phyloP scores from a whole-genome alignment of 2,329 filamentous ascomycete genomes.

The Fusarium penzigii region DNA sequence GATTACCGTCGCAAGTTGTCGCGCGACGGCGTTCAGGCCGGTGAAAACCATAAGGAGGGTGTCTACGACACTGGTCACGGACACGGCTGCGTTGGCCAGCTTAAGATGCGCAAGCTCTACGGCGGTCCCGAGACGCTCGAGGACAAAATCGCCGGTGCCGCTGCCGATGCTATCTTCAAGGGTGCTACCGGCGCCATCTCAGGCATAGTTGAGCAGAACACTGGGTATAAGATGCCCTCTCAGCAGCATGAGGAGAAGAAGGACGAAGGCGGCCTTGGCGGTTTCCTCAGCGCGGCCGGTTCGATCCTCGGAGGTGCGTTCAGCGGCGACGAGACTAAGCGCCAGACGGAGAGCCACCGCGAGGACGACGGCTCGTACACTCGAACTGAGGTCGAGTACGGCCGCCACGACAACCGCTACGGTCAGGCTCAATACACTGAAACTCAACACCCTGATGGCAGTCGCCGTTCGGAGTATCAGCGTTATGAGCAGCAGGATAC shows the following conservation, averaged over 20 bases:
- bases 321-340: constrained; percentile 54
- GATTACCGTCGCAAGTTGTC: constrained; percentile 74
- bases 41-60: constrained; percentile 84
- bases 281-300: constrained; percentile 69
- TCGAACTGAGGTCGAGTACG: constrained; percentile 63
- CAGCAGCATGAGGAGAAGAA: constrained; percentile 41
- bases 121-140: constrained; percentile 49
- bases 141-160: constrained; percentile 57
- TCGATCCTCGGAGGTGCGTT: constrained; percentile 66
- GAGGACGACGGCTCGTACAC: constrained; percentile 62
- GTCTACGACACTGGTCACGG: constrained; percentile 82
- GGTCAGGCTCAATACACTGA: constrained; percentile 61
- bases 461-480: constrained; percentile 59
- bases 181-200: constrained; percentile 57
- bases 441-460: constrained; percentile 59
- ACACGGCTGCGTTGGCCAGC: constrained; percentile 77
- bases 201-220: constrained; percentile 47
- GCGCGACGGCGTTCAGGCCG: constrained; percentile 73
- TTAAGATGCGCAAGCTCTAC: constrained; percentile 73
- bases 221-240: constrained; percentile 43
- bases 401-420: constrained; percentile 57
- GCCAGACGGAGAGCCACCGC: constrained; percentile 53
- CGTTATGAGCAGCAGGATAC: constrained; percentile 60
- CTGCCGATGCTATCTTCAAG: constrained; percentile 57
- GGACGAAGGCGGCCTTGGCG: constrained; percentile 66